These are phyloP conservation scores for Moelleriella libera DNA, from an alignment of 2,329 filamentous ascomycete genomes.

Conservation along the genomic window DNA sequence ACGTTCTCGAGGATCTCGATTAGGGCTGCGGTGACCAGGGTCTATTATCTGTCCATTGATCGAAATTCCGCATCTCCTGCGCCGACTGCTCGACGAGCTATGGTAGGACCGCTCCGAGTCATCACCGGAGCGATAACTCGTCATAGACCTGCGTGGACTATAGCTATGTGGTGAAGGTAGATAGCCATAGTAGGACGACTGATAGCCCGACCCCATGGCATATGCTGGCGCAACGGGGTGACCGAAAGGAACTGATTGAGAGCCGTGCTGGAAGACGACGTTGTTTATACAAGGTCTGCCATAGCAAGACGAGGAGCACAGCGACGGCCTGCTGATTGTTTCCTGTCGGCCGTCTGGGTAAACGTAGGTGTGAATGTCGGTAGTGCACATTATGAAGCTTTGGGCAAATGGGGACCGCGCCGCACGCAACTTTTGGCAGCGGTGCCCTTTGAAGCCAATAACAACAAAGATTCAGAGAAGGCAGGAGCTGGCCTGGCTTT, in stretches of 20 bases:
- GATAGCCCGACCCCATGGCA: not conserved
- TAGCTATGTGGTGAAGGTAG: conserved; percentile 27
- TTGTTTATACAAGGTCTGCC: conserved; percentile 27
- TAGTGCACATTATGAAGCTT: conserved; percentile 33
- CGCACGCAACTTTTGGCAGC: not conserved
- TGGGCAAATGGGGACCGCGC: not conserved
- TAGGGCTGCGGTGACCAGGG: conserved; percentile 18
- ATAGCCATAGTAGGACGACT: conserved; percentile 11
- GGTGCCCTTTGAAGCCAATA: no score
- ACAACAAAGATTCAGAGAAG: no score
- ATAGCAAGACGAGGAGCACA: conserved; percentile 24
- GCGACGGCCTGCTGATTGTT: conserved; percentile 18
- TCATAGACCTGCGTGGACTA: conserved; percentile 14
- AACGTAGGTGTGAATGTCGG: conserved; percentile 29
- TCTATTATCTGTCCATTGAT: conserved; percentile 9
- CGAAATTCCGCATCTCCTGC: conserved; percentile 20
- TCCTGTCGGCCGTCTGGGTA: conserved; percentile 28
- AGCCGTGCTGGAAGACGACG: conserved; percentile 25
- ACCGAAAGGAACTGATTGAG: conserved; percentile 18
- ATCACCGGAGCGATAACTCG: conserved; percentile 21
- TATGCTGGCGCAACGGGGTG: conserved; percentile 10
- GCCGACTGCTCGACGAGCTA: conserved; percentile 16
- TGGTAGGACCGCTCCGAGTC: conserved; percentile 20
- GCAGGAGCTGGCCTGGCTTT: no score
- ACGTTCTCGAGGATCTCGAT: conserved; percentile 22